Conservation (phyloP, 2,329 filamentous ascomycete genomes). For the Fusarium sp. region DNA sequence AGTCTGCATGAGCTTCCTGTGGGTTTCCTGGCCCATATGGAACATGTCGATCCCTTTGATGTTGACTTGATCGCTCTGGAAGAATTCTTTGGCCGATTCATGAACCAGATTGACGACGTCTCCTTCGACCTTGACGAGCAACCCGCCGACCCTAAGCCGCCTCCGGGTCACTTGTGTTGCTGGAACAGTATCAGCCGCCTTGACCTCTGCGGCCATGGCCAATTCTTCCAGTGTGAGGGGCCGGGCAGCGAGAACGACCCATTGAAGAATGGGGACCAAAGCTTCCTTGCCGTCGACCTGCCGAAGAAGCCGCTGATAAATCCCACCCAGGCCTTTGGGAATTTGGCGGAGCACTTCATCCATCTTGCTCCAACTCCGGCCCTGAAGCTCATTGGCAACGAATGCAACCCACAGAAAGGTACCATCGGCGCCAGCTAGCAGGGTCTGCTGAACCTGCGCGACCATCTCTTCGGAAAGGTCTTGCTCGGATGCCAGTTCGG, state of each 20-base stretch:
- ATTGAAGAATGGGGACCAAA: neutral
- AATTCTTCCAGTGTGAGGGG: neutral
- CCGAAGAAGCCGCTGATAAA: slow-evolving; percentile 1
- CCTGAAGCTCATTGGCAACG: neutral
- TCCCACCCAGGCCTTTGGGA: neutral
- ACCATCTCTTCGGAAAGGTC: neutral
- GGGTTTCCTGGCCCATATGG: neutral
- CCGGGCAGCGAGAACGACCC: neutral
- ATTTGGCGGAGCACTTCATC: neutral
- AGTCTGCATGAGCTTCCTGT: neutral
- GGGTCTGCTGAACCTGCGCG: neutral
- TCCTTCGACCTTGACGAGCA: neutral
- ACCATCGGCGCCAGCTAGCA: neutral
- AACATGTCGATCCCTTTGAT: neutral
- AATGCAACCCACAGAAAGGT: slow-evolving; percentile 12
- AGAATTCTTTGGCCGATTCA: neutral
- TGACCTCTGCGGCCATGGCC: neutral
- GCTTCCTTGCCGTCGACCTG: neutral
- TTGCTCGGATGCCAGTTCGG: neutral
- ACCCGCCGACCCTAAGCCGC: neutral
- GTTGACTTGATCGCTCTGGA: neutral
- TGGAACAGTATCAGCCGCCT: neutral
- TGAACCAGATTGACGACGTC: neutral
- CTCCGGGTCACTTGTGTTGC: neutral
- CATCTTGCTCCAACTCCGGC: neutral